These are phyloP conservation scores for Myriosclerotinia curreyana DNA, from an alignment of 2,329 filamentous ascomycete genomes.

Conservation along the genomic window DNA sequence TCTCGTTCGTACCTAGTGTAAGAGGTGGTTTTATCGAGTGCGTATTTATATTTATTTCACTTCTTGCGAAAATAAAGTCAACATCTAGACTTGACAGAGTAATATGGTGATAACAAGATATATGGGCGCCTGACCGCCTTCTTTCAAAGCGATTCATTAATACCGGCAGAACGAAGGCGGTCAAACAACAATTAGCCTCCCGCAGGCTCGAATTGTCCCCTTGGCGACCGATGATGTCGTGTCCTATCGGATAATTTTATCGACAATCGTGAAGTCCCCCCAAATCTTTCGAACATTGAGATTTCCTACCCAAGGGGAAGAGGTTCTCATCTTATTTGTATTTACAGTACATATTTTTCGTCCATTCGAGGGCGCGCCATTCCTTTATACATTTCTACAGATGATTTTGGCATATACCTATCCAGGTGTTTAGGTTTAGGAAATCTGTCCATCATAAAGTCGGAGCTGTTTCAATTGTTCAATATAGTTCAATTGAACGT, in stretches of 20 bases:
- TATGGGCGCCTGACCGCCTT: too few relatives aligned
- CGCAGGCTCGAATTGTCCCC: slow-evolving; percentile 7
- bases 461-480: background rate
- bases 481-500: slow-evolving; percentile 14
- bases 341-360: slow-evolving; percentile 11
- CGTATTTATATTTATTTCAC: too few relatives aligned
- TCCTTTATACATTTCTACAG: slow-evolving; percentile 13
- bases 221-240: slow-evolving; percentile 18
- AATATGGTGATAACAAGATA: too few relatives aligned
- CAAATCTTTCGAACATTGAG: background rate
- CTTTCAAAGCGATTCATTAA: too few relatives aligned
- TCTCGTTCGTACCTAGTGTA: too few relatives aligned
- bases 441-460: slow-evolving; percentile 13
- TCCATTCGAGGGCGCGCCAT: slow-evolving; percentile 17
- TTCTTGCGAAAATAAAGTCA: too few relatives aligned
- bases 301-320: background rate
- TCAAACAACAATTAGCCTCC: too few relatives aligned
- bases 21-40: too few relatives aligned
- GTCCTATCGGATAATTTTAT: slow-evolving; percentile 19
- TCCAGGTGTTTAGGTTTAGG: slow-evolving; percentile 11
- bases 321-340: background rate
- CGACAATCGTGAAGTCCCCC: background rate
- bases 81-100: too few relatives aligned
- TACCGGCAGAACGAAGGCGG: too few relatives aligned
- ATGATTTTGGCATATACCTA: slow-evolving; percentile 17